Evolutionary conservation across 305 asterid species (phyloP).

Genomic region (Stenogyne calaminthoides): DNA sequence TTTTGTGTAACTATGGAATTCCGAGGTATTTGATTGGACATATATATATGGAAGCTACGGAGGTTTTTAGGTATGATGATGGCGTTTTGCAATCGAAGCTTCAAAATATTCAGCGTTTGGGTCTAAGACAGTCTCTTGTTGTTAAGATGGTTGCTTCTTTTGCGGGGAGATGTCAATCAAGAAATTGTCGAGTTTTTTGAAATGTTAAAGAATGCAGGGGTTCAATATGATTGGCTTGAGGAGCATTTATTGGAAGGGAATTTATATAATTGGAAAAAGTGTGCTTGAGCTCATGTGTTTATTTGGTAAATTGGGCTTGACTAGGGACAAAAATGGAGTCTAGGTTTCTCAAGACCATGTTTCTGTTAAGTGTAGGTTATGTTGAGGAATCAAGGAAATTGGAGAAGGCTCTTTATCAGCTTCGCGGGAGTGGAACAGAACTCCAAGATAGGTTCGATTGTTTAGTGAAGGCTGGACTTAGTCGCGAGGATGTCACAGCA

Average conservation of each 20-base stretch:
- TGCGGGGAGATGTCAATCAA: conserved; percentile 33
- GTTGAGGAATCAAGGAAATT: conserved; percentile 56
- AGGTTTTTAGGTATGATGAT: conserved; percentile 47
- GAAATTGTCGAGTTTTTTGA: conserved; percentile 41
- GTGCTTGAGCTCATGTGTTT: conserved; percentile 48
- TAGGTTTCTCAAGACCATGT: conserved; percentile 42
- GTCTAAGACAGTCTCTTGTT: conserved; percentile 50
- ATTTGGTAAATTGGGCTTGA: conserved; percentile 46
- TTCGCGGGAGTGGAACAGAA: conserved; percentile 64
- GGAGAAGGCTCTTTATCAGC: conserved; percentile 51
- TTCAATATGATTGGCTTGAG: conserved; percentile 58
- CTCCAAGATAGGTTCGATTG: conserved; percentile 79
- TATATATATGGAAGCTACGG: conserved; percentile 58
- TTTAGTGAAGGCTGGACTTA: conserved; percentile 59
- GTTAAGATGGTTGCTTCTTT: conserved; percentile 56
- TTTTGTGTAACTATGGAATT: conserved; percentile 69
- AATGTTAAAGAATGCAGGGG: conserved; percentile 43
- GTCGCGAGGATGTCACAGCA: conserved; percentile 42
- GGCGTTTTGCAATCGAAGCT: conserved; percentile 55
- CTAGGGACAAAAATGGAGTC: conserved; percentile 30
- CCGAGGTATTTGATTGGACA: conserved; percentile 56
- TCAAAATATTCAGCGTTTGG: conserved; percentile 41
- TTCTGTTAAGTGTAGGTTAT: conserved; percentile 60
- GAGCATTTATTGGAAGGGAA: conserved; percentile 40
- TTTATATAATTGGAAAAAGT: conserved; percentile 49